Conservation (phyloP, 306 rosid genomes). For the Spatholobus suberectus region DNA sequence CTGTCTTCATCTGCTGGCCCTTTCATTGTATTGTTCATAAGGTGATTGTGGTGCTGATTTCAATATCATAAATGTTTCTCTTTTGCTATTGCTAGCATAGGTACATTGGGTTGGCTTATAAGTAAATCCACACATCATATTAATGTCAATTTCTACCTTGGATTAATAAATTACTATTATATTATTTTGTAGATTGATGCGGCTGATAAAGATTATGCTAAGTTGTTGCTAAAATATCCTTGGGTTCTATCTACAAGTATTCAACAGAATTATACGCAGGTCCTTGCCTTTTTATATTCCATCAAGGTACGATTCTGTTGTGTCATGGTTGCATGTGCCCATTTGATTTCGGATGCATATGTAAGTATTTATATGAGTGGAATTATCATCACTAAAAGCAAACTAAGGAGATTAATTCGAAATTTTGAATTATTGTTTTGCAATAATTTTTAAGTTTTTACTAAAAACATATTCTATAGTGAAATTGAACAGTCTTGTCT, state of each 20-base stretch:
- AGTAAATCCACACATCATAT: background rate
- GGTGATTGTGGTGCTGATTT: background rate
- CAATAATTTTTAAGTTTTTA: background rate
- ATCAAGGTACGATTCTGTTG: constrained; percentile 61
- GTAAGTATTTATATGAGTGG: background rate
- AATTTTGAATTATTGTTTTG: constrained; percentile 9
- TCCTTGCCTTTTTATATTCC: constrained; percentile 56
- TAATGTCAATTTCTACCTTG: constrained; percentile 27
- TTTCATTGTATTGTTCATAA: background rate
- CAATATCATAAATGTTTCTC: background rate
- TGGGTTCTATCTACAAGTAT: constrained; percentile 78
- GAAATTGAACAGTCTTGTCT: constrained; percentile 19
- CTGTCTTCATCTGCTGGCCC: no score
- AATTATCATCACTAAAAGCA: constrained; percentile 30
- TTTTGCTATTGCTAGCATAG: background rate
- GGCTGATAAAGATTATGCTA: constrained; percentile 57
- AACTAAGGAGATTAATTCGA: background rate
- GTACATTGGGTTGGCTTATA: background rate
- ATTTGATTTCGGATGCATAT: constrained; percentile 7
- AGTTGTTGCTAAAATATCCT: constrained; percentile 71
- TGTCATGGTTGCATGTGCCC: constrained; percentile 25
- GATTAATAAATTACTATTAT: constrained; percentile 27
- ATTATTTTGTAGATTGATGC: constrained; percentile 59
- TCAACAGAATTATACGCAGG: constrained; percentile 66
- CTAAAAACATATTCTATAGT: constrained; percentile 19